phyloP scores from a whole-genome alignment of 768 basidiomycete species.

The Tricholoma hemisulphureum region DNA sequence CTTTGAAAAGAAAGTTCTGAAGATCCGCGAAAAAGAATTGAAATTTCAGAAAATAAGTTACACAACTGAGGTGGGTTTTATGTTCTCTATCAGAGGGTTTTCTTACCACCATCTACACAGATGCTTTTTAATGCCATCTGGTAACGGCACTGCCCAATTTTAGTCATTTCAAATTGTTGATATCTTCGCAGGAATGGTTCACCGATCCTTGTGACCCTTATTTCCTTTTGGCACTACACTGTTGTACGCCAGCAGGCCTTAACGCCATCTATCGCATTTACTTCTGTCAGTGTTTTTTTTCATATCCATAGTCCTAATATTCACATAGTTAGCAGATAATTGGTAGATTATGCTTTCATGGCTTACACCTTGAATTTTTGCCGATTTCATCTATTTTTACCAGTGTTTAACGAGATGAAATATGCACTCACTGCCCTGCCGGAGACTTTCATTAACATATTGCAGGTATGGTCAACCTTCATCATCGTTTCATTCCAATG shows the following conservation, averaged over 20 bases:
- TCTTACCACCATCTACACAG: slow-evolving; percentile 18
- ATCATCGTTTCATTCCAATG: not conserved
- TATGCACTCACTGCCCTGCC: slow-evolving; percentile 86
- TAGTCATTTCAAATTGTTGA: not conserved
- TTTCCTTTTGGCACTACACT: slow-evolving; percentile 70
- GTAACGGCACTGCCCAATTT: slow-evolving; percentile 17
- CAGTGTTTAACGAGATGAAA: slow-evolving; percentile 86
- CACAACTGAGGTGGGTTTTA: slow-evolving; percentile 62
- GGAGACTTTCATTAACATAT: slow-evolving; percentile 86
- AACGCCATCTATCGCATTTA: slow-evolving; percentile 86
- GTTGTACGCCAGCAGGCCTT: slow-evolving; percentile 66
- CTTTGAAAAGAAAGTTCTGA: slow-evolving; percentile 74
- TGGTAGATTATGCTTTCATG: slow-evolving; percentile 25
- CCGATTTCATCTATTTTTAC: not conserved
- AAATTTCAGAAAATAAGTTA: slow-evolving; percentile 86
- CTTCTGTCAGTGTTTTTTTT: slow-evolving; percentile 49
- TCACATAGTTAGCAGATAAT: slow-evolving; percentile 38
- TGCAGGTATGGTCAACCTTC: slow-evolving; percentile 52
- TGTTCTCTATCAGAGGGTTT: not conserved
- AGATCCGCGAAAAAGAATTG: slow-evolving; percentile 76
- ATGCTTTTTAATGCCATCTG: slow-evolving; percentile 50
- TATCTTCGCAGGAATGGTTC: slow-evolving; percentile 53
- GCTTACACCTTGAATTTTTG: not conserved
- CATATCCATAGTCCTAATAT: slow-evolving; percentile 46
- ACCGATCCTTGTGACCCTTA: slow-evolving; percentile 57